Evolutionary conservation across 352 stramenopile genomes (phyloP).

Genomic region (Pythium phragmiticola): DNA sequence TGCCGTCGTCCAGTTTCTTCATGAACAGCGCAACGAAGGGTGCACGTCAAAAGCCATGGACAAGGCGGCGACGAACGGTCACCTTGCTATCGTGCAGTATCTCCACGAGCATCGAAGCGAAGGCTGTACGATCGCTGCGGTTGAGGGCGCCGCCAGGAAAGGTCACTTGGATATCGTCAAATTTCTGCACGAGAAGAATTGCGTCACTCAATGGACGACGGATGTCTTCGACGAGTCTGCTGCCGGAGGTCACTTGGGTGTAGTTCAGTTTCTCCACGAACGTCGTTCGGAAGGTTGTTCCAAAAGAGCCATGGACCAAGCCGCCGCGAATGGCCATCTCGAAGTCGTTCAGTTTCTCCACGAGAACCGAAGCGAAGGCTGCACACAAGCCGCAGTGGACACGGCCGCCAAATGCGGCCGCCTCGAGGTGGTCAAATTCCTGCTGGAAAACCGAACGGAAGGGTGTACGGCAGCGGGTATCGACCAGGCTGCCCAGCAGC

Average conservation of each 20-base stretch:
- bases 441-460: neutral
- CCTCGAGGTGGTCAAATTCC: neutral
- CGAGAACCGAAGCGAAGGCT: neutral
- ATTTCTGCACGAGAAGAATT: neutral
- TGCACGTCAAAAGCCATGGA: neutral
- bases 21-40: neutral
- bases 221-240: no score
- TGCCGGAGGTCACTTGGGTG: no score
- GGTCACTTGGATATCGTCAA: neutral
- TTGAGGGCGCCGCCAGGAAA: neutral
- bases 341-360: neutral
- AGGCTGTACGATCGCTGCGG: neutral
- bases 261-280: slow-evolving; percentile 2
- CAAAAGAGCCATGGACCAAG: neutral
- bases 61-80: neutral
- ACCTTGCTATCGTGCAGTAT: neutral
- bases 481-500: neutral
- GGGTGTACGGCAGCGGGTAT: neutral
- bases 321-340: neutral
- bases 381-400: neutral
- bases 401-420: neutral
- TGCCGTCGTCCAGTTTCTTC: slow-evolving; percentile 1
- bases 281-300: neutral
- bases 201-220: no score
- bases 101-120: neutral